Base-by-base conservation (phyloP, 2,329 filamentous ascomycete genomes). In the Seiridium cupressi region DNA sequence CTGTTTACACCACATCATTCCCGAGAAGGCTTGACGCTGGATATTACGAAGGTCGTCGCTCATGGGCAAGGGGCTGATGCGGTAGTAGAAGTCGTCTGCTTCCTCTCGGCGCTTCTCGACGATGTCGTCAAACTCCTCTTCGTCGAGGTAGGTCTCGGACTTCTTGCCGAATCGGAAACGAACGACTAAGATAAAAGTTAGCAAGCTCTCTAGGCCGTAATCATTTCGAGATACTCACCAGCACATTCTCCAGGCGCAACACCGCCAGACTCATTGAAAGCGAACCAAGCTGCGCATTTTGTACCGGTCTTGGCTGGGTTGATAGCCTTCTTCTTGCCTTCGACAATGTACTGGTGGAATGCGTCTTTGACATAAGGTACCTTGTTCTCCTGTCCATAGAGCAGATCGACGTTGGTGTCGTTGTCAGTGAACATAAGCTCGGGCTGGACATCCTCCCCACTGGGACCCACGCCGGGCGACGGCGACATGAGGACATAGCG, bases 1-100 rank as follows among this genome's bases (percentile, higher is more conserved):
- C 74, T 98, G 94, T 75, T 98, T 98, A 64, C 90, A 96, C 94
- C 94, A 98, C 84, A 98, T 89, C 94, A 98, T 98, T 58, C 95
- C 94, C 0, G 93, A 89, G 66, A 97, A 90, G 3, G 94, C 95
- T 74, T 97, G 93, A 66, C 94, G 87, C 77, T 98, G 95, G 67
- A 98, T 95, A 74, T 96, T 97, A 66, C 93, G 89, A 61, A 97
- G 82, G 71, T 98, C 94, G 54, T 98, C 93, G 0, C 91, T 84
- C 89, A 97, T 96, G 3, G 93, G 94, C 44, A 97, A 82, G 3
- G 94, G 94, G 75, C 92, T 97, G 74, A 98, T 89, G 61, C 91
- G 87, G 78, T 89, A 95, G 80, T 96, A 98, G 74, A 98, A 98
- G 63, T 98, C 93, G 72, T 98, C 94, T 5, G 94, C 94, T 70